Evolutionary conservation across 75 land plant species (phyloP).

Genomic region (Cupressus sempervirens): DNA sequence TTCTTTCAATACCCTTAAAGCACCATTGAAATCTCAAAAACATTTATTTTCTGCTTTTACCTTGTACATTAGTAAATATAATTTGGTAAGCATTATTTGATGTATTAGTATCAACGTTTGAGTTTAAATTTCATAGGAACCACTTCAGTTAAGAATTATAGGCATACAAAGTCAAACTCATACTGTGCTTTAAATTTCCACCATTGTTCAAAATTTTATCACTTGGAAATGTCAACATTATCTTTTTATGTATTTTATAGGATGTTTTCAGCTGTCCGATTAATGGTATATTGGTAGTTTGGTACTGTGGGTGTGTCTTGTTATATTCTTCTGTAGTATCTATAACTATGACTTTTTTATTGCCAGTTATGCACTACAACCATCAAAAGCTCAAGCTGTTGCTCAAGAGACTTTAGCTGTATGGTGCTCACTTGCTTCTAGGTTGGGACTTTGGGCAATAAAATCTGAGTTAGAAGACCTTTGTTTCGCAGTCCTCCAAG

Average conservation of each 20-base stretch:
- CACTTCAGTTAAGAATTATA: background rate
- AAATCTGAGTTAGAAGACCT: slow-evolving; percentile 96
- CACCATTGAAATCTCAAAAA: background rate
- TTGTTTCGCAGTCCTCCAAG: slow-evolving; percentile 95
- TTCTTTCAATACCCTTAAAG: background rate
- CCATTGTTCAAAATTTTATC: background rate
- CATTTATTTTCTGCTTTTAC: background rate
- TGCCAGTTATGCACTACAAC: slow-evolving; percentile 78
- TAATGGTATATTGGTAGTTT: background rate
- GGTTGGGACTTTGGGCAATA: slow-evolving; percentile 91
- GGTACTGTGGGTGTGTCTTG: background rate
- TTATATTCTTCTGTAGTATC: background rate
- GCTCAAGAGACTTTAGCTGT: slow-evolving; percentile 91
- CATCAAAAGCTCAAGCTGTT: slow-evolving; percentile 84
- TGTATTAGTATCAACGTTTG: background rate
- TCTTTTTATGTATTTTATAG: background rate
- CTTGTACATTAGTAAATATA: background rate
- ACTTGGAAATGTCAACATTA: background rate
- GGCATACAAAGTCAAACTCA: background rate
- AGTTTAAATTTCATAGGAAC: background rate
- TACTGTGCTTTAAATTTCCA: background rate
- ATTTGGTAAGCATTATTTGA: background rate
- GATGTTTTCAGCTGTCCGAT: background rate
- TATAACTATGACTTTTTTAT: slow-evolving; percentile 10
- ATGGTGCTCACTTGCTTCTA: slow-evolving; percentile 97